Evolutionary conservation across 1,139 yeast genomes (phyloP).

Genomic region (Insectozyma bohioensis): DNA sequence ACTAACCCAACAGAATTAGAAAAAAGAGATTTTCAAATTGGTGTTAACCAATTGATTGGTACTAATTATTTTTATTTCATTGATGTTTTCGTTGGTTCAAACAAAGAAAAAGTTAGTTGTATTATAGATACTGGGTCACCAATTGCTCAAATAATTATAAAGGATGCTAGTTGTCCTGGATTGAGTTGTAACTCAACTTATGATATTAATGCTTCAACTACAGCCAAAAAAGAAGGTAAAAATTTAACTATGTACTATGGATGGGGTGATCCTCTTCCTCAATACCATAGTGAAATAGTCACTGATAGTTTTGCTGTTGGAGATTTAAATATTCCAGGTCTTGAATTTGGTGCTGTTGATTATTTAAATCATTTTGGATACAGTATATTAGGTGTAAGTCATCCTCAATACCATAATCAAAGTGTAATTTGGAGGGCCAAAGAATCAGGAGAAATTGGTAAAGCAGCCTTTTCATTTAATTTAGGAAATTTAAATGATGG

Average conservation of each 20-base stretch:
- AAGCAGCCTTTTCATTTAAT: constrained; percentile 5
- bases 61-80: not conserved
- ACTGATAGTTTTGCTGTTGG: constrained; percentile 1
- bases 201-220: constrained; percentile 1
- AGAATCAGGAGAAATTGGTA: constrained; percentile 5
- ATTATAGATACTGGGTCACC: constrained; percentile 5
- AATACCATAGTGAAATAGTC: constrained; percentile 1
- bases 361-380: not conserved
- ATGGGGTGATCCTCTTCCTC: too few species aligned
- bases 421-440: constrained; percentile 3
- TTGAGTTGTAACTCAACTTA: not conserved
- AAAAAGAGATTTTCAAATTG: too few species aligned
- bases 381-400: constrained; percentile 1
- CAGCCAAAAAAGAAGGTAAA: not conserved
- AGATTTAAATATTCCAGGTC: not conserved
- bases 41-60: too few species aligned
- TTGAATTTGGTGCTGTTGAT: not conserved
- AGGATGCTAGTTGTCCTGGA: not conserved
- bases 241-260: not conserved
- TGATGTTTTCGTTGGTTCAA: constrained; percentile 3
- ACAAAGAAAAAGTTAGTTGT: constrained; percentile 2
- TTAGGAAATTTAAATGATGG: constrained; percentile 1
- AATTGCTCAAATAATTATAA: constrained; percentile 1
- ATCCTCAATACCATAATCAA: not conserved
- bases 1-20: too few species aligned